These are phyloP conservation scores for Azolla pinnata DNA, from an alignment of 75 land plant species.

Conservation along the genomic window DNA sequence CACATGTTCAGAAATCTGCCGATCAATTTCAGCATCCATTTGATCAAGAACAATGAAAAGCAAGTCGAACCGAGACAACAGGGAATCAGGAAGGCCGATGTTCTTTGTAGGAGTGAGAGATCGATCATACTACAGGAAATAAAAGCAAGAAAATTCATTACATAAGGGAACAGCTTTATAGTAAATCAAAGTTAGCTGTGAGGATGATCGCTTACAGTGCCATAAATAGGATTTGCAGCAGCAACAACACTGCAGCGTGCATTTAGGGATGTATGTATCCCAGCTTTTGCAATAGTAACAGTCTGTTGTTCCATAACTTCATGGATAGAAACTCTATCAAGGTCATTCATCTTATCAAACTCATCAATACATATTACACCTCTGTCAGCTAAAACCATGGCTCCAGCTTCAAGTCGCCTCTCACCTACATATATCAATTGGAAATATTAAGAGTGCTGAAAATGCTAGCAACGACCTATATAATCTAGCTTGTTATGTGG, in stretches of 20 bases:
- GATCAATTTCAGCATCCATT: conserved; percentile 97
- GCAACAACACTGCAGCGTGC: conserved; percentile 99
- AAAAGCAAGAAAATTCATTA: not conserved
- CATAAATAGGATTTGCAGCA: conserved; percentile 99
- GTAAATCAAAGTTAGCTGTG: too few relatives aligned
- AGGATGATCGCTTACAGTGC: conserved; percentile 67
- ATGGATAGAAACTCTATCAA: conserved; percentile 94
- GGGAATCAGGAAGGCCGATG: conserved; percentile 96
- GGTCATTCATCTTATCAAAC: conserved; percentile 99
- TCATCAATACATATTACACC: conserved; percentile 99
- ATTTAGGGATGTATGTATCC: conserved; percentile 96
- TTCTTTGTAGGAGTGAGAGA: conserved; percentile 97
- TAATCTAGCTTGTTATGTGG: too few relatives aligned
- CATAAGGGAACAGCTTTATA: not conserved
- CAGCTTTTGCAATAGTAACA: conserved; percentile 99
- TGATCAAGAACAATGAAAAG: conserved; percentile 97
- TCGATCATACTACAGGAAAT: conserved; percentile 75
- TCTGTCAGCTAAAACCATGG: conserved; percentile 98
- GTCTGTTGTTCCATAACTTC: conserved; percentile 99
- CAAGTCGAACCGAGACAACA: conserved; percentile 96
- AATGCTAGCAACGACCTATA: too few relatives aligned
- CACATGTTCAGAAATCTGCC: conserved; percentile 75
- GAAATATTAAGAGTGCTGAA: too few relatives aligned
- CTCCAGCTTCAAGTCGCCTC: conserved; percentile 96
- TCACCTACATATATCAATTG: conserved; percentile 47